These are phyloP conservation scores for Ophiocytium majus DNA, from an alignment of 352 stramenopile species.

Conservation along the genomic window DNA sequence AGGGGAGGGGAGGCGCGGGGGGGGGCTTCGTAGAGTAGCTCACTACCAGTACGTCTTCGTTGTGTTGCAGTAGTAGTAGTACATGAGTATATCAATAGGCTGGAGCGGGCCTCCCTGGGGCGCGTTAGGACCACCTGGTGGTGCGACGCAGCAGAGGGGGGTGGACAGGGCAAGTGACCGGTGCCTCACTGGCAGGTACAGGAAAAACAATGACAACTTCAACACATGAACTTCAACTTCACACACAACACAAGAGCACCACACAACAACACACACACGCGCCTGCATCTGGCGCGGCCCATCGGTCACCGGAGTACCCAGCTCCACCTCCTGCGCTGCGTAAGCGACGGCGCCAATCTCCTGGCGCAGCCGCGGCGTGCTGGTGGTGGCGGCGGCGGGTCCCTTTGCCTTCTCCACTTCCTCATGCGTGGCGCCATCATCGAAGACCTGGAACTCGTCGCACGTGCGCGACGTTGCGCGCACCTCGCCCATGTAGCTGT, in stretches of 20 bases:
- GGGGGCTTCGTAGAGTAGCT: too few species aligned
- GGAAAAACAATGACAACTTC: too few species aligned
- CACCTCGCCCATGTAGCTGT: constrained; percentile 14
- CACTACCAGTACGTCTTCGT: too few species aligned
- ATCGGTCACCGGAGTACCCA: neutral
- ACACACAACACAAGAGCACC: neutral
- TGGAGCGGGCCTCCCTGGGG: too few species aligned
- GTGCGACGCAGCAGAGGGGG: too few species aligned
- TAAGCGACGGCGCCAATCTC: constrained; percentile 3
- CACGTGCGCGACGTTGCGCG: constrained; percentile 32
- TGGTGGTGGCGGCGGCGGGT: neutral
- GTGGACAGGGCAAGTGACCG: too few species aligned
- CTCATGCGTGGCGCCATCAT: neutral
- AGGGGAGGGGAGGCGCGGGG: too few species aligned
- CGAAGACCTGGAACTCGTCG: constrained; percentile 49
- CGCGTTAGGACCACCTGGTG: too few species aligned
- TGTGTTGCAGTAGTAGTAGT: too few species aligned
- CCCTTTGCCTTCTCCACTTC: neutral
- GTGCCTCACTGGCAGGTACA: too few species aligned
- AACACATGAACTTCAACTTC: neutral
- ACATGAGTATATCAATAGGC: too few species aligned
- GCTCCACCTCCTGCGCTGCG: neutral
- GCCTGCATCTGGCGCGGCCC: constrained; percentile 11
- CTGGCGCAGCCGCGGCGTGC: neutral
- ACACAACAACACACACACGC: neutral